Evolutionary conservation across 1,284 basidiomycete species (phyloP).

Genomic region (Omphalotus olearius): DNA sequence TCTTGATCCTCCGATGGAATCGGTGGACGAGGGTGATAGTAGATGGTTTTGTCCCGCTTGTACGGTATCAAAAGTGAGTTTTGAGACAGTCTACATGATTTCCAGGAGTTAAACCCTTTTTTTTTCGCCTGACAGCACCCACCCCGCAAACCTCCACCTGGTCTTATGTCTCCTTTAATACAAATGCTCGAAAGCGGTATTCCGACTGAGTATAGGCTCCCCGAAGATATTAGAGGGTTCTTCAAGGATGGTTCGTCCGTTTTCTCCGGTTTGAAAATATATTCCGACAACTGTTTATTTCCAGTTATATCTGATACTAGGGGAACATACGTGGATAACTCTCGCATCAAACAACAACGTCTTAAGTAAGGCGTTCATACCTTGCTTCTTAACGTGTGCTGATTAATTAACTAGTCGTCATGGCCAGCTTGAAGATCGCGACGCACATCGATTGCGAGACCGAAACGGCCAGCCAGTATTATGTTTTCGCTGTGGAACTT

Average conservation of each 20-base stretch:
- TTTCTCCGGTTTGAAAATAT: constrained; percentile 12
- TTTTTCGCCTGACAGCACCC: constrained; percentile 46
- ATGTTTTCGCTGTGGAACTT: constrained; percentile 87
- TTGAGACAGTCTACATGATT: constrained; percentile 18
- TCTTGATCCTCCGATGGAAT: constrained; percentile 91
- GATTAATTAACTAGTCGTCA: constrained; percentile 58
- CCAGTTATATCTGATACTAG: constrained; percentile 70
- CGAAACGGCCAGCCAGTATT: constrained; percentile 77
- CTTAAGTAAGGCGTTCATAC: constrained; percentile 60
- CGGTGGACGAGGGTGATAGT: constrained; percentile 80
- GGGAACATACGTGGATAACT: constrained; percentile 75
- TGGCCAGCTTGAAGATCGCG: constrained; percentile 88
- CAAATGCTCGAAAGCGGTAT: constrained; percentile 59
- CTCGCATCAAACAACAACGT: constrained; percentile 72
- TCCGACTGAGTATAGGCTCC: constrained; percentile 85
- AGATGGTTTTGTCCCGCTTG: constrained; percentile 92
- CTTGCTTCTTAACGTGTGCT: constrained; percentile 2
- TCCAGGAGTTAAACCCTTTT: no score
- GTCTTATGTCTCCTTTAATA: constrained; percentile 67
- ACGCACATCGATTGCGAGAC: constrained; percentile 85
- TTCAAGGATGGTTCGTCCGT: constrained; percentile 76
- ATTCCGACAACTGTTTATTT: constrained; percentile 15
- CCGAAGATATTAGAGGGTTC: constrained; percentile 81
- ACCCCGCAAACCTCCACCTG: constrained; percentile 54
- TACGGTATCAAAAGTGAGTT: constrained; percentile 58